Percentiles rank a stretch among this genome's conserved stretches.
Evolutionary conservation across 2,329 filamentous ascomycete species (phyloP).

Genomic region (Beauveria varroae): DNA sequence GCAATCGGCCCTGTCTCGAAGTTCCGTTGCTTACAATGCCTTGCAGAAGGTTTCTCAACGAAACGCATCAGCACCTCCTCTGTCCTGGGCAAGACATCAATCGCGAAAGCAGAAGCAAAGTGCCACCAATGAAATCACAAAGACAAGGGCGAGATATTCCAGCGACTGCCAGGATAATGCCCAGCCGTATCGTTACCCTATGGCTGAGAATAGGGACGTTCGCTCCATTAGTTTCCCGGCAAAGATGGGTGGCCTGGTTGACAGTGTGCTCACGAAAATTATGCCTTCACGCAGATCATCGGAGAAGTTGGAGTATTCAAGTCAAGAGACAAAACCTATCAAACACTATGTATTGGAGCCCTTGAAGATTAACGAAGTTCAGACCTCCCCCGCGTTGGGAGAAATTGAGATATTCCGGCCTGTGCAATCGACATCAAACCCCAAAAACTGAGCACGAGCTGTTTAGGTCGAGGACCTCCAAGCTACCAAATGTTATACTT

Average conservation of each 20-base stretch:
- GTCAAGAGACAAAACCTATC: neutral
- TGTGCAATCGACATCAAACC: neutral
- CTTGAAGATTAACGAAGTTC: neutral
- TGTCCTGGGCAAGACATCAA: constrained; percentile 28
- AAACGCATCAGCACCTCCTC: constrained; percentile 17
- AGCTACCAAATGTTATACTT: too few relatives aligned
- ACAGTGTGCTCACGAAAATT: neutral
- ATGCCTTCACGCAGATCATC: neutral
- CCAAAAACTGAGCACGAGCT: too few relatives aligned
- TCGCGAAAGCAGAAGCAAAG: constrained; percentile 21
- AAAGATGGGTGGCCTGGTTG: neutral
- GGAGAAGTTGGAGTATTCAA: neutral
- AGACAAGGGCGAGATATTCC: neutral
- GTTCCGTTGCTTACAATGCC: neutral
- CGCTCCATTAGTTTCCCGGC: neutral
- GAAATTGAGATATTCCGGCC: neutral
- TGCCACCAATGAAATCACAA: neutral
- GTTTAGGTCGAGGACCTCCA: too few relatives aligned
- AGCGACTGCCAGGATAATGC: too few relatives aligned
- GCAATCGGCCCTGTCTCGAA: neutral
- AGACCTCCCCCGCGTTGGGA: constrained; percentile 1
- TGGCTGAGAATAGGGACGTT: neutral
- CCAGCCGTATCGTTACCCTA: neutral
- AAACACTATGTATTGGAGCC: neutral
- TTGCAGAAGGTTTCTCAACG: constrained; percentile 10